Percentiles rank a stretch among this genome's conserved stretches.
Evolutionary conservation across 1,284 basidiomycete genomes (phyloP).

Genomic region (Kalmanozyma brasiliensis): DNA sequence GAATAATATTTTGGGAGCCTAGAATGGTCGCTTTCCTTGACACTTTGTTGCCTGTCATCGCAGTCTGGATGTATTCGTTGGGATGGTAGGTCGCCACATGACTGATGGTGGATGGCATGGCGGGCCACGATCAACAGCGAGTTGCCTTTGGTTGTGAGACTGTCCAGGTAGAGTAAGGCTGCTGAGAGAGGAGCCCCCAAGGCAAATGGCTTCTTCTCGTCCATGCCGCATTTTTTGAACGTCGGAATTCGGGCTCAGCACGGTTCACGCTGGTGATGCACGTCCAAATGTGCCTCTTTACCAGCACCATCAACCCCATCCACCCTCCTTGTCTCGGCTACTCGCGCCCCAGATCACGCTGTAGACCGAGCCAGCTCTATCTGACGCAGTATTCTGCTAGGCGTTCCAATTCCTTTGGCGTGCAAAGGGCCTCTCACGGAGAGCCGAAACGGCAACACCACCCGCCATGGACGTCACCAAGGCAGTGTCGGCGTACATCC

Average conservation of each 20-base stretch:
- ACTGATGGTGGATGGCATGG: conserved; percentile 33
- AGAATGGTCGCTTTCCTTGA: conserved; percentile 91
- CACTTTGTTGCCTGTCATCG: conserved; percentile 89
- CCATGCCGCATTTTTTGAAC: neutral
- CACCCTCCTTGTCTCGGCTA: neutral
- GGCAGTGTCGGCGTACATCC: conserved; percentile 92
- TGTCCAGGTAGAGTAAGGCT: no score
- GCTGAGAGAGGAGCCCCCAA: no score
- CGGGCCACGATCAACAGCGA: neutral
- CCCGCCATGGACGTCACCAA: conserved; percentile 88
- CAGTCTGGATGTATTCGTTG: conserved; percentile 60
- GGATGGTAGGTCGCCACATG: conserved; percentile 41
- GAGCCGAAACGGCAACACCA: neutral
- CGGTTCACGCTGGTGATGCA: conserved; percentile 19
- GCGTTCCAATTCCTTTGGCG: no score
- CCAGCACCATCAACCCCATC: conserved; percentile 3
- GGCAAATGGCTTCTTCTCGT: no score
- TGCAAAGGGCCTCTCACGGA: no score
- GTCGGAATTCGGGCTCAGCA: conserved; percentile 32
- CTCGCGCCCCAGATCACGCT: neutral
- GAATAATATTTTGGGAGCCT: conserved; percentile 94
- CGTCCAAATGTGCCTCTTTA: conserved; percentile 3
- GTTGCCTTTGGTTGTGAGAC: neutral
- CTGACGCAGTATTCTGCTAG: no score
- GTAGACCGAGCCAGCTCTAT: no score